Conservation (phyloP, 495 filamentous ascomycete genomes). For the Daldinia bambusicola region DNA sequence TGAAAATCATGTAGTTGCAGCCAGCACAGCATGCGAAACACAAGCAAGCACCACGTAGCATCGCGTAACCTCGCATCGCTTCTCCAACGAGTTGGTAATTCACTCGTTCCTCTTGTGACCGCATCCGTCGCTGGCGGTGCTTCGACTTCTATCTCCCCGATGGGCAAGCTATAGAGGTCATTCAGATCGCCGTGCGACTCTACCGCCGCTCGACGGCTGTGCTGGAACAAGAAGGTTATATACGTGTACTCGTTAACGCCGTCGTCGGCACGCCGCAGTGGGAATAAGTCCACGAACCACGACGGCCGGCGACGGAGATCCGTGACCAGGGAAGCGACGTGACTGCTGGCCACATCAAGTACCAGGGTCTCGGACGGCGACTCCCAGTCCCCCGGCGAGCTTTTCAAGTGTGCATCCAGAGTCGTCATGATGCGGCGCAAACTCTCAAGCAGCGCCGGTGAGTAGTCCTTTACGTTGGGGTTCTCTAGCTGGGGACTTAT, state of each 20-base stretch:
- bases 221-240: conserved; percentile 17
- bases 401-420: conserved; percentile 41
- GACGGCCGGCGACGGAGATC: conserved; percentile 10
- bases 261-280: conserved; percentile 8
- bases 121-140: background rate
- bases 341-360: conserved; percentile 18
- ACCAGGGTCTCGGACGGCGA: conserved; percentile 18
- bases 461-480: conserved; percentile 13
- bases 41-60: conserved; percentile 59
- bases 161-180: background rate
- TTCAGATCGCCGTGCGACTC: background rate
- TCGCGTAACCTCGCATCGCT: conserved; percentile 25
- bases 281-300: conserved; percentile 11
- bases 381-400: conserved; percentile 6
- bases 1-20: conserved; percentile 63
- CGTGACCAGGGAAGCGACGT: conserved; percentile 16
- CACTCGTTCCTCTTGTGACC: background rate
- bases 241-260: conserved; percentile 17
- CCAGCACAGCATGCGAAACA: conserved; percentile 65
- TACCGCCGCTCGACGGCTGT: conserved; percentile 2
- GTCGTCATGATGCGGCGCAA: conserved; percentile 53
- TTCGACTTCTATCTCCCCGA: background rate
- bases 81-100: background rate
- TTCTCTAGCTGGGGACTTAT: conserved; percentile 5
- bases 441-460: conserved; percentile 44